Conservation (phyloP, 1,284 basidiomycete genomes). For the Apiotrichum domesticum region DNA sequence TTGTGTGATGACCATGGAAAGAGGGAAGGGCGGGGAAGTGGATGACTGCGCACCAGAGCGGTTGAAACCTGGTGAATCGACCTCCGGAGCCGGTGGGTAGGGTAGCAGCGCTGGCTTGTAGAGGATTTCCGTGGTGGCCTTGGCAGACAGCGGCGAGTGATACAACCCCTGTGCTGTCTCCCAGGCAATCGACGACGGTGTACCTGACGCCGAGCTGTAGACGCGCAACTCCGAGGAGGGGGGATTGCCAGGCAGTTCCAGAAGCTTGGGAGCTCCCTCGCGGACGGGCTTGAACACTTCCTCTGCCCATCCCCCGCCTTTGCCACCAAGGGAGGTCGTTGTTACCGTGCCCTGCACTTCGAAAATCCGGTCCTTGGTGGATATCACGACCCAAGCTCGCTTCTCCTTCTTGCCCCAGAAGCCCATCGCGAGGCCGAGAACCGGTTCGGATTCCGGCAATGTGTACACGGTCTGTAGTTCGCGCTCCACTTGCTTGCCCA, state of each 20-base stretch:
- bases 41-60: conserved; percentile 12
- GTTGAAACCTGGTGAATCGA: conserved; percentile 59
- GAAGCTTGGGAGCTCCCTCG: conserved; percentile 72
- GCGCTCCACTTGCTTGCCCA: conserved; percentile 47
- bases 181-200: conserved; percentile 61
- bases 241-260: conserved; percentile 73
- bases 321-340: conserved; percentile 30
- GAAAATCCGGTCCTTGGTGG: conserved; percentile 83
- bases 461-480: conserved; percentile 74
- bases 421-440: conserved; percentile 77
- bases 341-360: conserved; percentile 67
- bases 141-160: conserved; percentile 55
- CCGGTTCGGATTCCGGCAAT: conserved; percentile 67
- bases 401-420: conserved; percentile 46
- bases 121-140: conserved; percentile 31
- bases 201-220: conserved; percentile 48
- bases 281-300: conserved; percentile 66
- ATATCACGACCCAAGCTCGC: conserved; percentile 60
- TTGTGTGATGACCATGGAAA: conserved; percentile 78
- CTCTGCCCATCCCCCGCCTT: conserved; percentile 66
- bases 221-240: conserved; percentile 70
- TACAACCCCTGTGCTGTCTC: conserved; percentile 85
- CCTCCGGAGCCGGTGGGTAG: conserved; percentile 58
- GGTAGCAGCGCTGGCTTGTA: conserved; percentile 35
- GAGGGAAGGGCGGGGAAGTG: conserved; percentile 25